A percentile compares a stretch with the other conserved stretches of the same genome.
phyloP scores from a whole-genome alignment of 495 filamentous ascomycete genomes.

The Aspergillus bridgeri region DNA sequence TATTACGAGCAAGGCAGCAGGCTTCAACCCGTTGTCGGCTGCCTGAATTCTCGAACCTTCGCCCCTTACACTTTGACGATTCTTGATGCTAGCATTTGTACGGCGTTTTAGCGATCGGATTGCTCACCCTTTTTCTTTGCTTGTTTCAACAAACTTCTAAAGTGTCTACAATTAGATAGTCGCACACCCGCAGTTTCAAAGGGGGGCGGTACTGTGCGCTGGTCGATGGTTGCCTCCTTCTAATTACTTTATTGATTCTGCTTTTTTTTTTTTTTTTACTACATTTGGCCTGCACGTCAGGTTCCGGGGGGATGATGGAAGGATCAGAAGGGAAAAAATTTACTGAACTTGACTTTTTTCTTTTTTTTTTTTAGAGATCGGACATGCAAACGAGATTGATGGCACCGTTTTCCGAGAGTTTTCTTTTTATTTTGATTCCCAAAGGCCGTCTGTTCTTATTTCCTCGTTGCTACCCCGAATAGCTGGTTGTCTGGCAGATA shows the following conservation, averaged over 20 bases:
- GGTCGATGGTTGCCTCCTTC: conserved; percentile 54
- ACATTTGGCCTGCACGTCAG: not conserved
- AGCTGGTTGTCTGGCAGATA: not conserved
- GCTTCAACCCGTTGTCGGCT: conserved; percentile 16
- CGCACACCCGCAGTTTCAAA: conserved; percentile 39
- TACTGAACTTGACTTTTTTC: not conserved
- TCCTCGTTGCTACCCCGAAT: not conserved
- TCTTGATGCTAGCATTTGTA: conserved; percentile 47
- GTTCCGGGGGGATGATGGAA: not conserved
- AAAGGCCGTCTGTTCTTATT: not conserved
- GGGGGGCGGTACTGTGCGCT: conserved; percentile 59
- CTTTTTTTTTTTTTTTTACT: conserved; percentile 10
- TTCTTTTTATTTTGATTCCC: not conserved
- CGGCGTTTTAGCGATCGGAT: conserved; percentile 49
- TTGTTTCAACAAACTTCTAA: conserved; percentile 16
- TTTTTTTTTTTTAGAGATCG: not conserved
- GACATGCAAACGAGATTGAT: not conserved
- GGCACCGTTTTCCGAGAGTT: not conserved
- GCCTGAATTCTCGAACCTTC: conserved; percentile 12
- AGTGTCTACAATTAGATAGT: conserved; percentile 49
- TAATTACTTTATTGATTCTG: conserved; percentile 26
- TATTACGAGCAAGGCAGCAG: conserved; percentile 33
- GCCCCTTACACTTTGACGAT: conserved; percentile 30
- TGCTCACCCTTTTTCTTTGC: conserved; percentile 15
- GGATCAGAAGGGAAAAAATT: conserved; percentile 6